Base-by-base conservation (phyloP, 345 rosid species). In the Viola odorata region DNA sequence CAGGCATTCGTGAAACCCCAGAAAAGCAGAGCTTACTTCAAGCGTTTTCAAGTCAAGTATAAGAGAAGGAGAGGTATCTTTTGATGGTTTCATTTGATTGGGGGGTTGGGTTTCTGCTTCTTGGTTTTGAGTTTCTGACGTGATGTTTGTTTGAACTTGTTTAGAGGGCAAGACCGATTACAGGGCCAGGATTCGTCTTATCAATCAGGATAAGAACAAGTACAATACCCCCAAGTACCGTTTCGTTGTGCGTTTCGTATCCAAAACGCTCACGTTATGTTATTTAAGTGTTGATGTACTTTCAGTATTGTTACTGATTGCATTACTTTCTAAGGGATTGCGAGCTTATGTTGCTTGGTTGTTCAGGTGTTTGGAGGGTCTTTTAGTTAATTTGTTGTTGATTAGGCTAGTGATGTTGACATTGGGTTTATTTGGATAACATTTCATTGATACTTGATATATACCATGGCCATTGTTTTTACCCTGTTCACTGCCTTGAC, bases 191-290 rank as follows among this genome's bases (percentile, higher is more conserved):
- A 87, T 75, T 44, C 89, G 90, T 55, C 79, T 84, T 9, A 84
- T 84, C 61, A 87, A 87, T 37, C 90, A 87, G 40, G 90, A 84
- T 49, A 87, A 87, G 69, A 87, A 82, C 63, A 79, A 87, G 72
- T 82, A 87, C 63, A 87, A 87, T 75, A 86, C 85, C 0, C 94
- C 94, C 3, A 87, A 84, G 52, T 87, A 87, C 60, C 80, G 94
- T 10, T 82, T 84, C 42, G 86, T 87, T 56, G 88, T 85, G 37
- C 61, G 90, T 45, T 84, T 84, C 17, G 95, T 87, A 83, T 85
- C 84, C 86, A 69, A 9, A 42, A 7, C 7, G 45, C 8, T 42
- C 11, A 42, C 8, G 1, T 42, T 0, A 32, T 58, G 13, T 4
- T 10, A 38, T 37, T 57, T 11, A 5, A n/a, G 3, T 12, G 37